phyloP scores from a whole-genome alignment of 176 grass and related monocot species.

The Alloteropsis semialata region DNA sequence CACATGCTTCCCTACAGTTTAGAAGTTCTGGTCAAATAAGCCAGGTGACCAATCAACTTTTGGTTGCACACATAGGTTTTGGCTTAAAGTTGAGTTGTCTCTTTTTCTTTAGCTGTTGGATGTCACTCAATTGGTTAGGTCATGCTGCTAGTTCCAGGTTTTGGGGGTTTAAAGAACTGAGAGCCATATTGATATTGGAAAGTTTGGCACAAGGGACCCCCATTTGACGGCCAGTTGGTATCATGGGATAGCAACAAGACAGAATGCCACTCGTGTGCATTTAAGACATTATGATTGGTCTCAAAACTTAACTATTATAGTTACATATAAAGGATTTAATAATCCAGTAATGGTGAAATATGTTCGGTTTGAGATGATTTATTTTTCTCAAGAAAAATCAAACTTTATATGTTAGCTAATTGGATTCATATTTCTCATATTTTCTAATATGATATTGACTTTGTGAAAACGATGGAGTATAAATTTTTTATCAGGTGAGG shows the following conservation, averaged over 20 bases:
- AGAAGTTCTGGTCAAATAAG: neutral
- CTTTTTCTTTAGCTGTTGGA: neutral
- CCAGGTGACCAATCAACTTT: conserved; percentile 13
- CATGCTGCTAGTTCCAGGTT: conserved; percentile 32
- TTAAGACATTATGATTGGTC: conserved; percentile 19
- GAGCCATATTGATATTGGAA: neutral
- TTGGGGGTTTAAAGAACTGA: conserved; percentile 17
- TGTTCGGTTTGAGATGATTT: neutral
- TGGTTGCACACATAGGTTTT: neutral
- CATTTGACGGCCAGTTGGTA: conserved; percentile 26
- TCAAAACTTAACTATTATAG: neutral
- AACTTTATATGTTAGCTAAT: no score
- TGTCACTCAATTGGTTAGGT: conserved; percentile 13
- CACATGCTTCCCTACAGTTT: neutral
- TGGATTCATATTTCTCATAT: no score
- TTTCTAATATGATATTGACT: no score
- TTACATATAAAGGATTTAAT: neutral
- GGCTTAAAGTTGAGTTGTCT: conserved; percentile 9
- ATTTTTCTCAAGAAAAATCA: neutral
- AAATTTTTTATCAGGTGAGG: no score
- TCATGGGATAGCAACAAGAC: neutral
- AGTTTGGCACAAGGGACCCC: neutral
- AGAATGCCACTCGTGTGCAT: conserved; percentile 28
- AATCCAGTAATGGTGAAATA: neutral
- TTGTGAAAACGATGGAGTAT: no score